Percentiles rank a stretch among this genome's conserved stretches.
These are phyloP conservation scores for Quercus robur DNA, from an alignment of 306 rosid species.

Conservation along the genomic window DNA sequence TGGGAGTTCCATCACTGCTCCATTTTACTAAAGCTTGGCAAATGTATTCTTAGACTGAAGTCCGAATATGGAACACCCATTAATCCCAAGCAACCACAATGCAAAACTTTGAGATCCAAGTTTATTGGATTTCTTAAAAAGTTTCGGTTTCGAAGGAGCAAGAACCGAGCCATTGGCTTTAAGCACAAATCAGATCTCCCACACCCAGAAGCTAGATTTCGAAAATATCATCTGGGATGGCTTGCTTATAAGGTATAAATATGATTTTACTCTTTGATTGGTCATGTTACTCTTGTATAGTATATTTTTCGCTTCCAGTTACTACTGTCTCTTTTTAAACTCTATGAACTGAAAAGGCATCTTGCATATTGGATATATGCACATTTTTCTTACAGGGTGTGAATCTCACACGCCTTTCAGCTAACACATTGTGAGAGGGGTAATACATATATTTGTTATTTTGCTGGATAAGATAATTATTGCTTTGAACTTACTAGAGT, in stretches of 20 bases:
- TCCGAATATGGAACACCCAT: constrained; percentile 29
- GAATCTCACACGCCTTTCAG: too few relatives aligned
- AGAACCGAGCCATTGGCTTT: not conserved
- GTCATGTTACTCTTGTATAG: not conserved
- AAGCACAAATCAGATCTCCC: not conserved
- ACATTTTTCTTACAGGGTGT: not conserved
- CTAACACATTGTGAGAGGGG: too few relatives aligned
- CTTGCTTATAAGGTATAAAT: constrained; percentile 7
- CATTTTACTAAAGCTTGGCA: constrained; percentile 44
- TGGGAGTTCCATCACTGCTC: constrained; percentile 36
- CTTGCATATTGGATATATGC: too few relatives aligned
- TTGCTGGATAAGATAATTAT: too few relatives aligned
- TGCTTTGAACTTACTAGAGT: not conserved
- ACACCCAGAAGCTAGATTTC: constrained; percentile 1
- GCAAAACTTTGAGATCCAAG: constrained; percentile 17
- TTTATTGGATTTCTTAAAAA: constrained; percentile 29
- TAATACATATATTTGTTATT: too few relatives aligned
- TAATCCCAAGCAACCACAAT: not conserved
- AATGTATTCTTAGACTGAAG: constrained; percentile 19
- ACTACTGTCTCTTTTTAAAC: too few relatives aligned
- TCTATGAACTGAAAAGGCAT: too few relatives aligned
- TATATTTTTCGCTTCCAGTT: not conserved
- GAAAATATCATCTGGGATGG: not conserved
- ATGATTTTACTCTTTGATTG: not conserved
- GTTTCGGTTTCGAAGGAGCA: not conserved